phyloP scores from a whole-genome alignment of 2,329 filamentous ascomycete genomes.

The Daldinia sp. region DNA sequence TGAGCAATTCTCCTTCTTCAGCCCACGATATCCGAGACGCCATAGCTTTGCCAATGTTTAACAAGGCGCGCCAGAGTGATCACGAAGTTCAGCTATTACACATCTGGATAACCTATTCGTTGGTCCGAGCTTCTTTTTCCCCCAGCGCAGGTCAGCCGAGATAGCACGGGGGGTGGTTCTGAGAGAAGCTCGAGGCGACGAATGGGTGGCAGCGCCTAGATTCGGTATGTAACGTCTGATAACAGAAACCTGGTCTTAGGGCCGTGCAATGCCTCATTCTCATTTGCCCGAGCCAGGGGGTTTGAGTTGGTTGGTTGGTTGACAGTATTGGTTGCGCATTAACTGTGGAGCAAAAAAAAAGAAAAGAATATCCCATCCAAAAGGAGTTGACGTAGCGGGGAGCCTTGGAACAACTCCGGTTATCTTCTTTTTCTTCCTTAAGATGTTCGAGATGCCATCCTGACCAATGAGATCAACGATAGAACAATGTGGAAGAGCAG shows the following conservation, averaged over 20 bases:
- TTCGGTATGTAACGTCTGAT: constrained; percentile 12
- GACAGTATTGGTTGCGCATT: background rate
- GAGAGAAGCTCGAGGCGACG: constrained; percentile 13
- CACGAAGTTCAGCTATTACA: constrained; percentile 1
- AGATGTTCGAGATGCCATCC: background rate
- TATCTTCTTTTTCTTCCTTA: background rate
- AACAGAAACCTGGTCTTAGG: constrained; percentile 9
- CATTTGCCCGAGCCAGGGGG: constrained; percentile 4
- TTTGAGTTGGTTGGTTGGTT: background rate
- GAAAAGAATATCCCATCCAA: background rate
- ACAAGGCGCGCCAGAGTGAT: constrained; percentile 1
- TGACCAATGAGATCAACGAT: background rate
- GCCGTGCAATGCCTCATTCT: constrained; percentile 3
- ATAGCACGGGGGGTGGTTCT: background rate
- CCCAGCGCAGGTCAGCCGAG: background rate
- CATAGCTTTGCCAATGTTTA: background rate
- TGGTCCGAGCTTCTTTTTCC: constrained; percentile 4
- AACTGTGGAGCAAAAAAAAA: background rate
- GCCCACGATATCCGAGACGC: background rate
- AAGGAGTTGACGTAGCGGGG: constrained; percentile 10
- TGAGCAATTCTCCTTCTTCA: background rate
- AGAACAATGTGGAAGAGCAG: background rate
- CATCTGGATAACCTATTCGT: background rate
- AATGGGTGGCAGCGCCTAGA: constrained; percentile 10
- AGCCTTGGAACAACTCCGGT: constrained; percentile 5